These are phyloP conservation scores for Herpetomonas tarakana DNA, from an alignment of 208 protist species.

Conservation along the genomic window DNA sequence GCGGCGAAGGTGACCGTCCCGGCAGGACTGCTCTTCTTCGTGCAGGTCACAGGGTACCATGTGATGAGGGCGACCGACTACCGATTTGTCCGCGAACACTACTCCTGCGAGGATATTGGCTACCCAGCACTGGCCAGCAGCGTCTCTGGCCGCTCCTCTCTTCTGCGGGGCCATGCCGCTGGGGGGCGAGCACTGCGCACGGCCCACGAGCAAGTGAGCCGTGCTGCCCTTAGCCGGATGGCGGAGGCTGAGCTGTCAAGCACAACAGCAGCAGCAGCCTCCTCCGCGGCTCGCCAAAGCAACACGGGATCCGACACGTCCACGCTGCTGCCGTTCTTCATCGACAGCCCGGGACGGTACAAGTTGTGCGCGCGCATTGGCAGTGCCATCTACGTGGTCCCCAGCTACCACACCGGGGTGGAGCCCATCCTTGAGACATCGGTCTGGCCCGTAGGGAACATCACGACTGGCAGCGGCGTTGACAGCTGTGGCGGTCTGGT, in stretches of 20 bases:
- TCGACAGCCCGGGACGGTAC: constrained; percentile 37
- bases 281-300: not conserved
- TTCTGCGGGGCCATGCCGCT: not conserved
- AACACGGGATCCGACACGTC: constrained; percentile 1
- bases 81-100: constrained; percentile 24
- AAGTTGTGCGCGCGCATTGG: constrained; percentile 45
- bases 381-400: constrained; percentile 39
- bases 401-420: constrained; percentile 18
- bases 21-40: constrained; percentile 12
- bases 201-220: not conserved
- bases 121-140: not conserved
- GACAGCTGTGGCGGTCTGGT: constrained; percentile 23
- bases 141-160: not conserved
- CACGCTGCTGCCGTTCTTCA: constrained; percentile 28
- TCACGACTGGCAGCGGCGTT: constrained; percentile 1
- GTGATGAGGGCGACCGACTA: constrained; percentile 12
- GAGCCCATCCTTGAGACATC: constrained; percentile 2
- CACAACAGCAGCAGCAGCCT: too few species aligned
- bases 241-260: not conserved
- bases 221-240: not conserved
- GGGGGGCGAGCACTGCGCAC: not conserved
- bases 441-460: not conserved
- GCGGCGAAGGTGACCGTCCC: constrained; percentile 1
- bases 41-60: constrained; percentile 19
- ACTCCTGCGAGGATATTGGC: constrained; percentile 29